Base-by-base conservation (phyloP, 1,284 basidiomycete genomes). In the Leccinum griseonigrum region DNA sequence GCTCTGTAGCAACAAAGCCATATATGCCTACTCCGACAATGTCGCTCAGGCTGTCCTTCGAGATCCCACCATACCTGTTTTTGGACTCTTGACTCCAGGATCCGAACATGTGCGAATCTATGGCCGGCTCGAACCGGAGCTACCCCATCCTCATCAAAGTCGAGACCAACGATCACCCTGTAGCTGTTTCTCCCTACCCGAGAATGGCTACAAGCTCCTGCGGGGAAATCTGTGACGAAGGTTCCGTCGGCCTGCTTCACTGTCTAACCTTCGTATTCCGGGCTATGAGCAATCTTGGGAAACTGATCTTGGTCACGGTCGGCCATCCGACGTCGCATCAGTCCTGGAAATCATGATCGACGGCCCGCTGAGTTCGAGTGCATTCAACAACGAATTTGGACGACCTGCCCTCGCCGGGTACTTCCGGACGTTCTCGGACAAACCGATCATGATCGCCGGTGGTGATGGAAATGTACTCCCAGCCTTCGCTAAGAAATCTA, bases 371-470 rank as follows among this genome's bases (percentile, higher is more conserved):
- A 97, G 97, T 28, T 94, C 94, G 7, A 92, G 91, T 59, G 94
- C 94, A 1, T 99, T 98, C 81, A 98, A 99, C 80, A 98, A 99
- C 78, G 97, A 99, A 76, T 99, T 98, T 71, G 97, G 97, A 10
- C 85, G 97, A 50, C 97, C 97, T 0, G 95, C 84, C 58, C 83
- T 92, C 66, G 81, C 86, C 3, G 92, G 93, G 0, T 94, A 94
- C 78, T 97, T 95, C 82, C 86, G 95, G 57, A 95, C 95, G 0
- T 97, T 95, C 77, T 83, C 87, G 18, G 90, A 96, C 80, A 99
- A 99, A 76, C 97, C 97, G 14, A 98, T 99, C 80, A 99, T 99
- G 97, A 91, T 99, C 66, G 97, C 97, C 16, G 97, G 97, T 56
- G 97, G 97, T 48, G 86, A 97, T 62, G 97, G 97, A 9, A 98